Evolutionary conservation across 140 eudicot species (phyloP).

Genomic region (Ambrosia hybrid): DNA sequence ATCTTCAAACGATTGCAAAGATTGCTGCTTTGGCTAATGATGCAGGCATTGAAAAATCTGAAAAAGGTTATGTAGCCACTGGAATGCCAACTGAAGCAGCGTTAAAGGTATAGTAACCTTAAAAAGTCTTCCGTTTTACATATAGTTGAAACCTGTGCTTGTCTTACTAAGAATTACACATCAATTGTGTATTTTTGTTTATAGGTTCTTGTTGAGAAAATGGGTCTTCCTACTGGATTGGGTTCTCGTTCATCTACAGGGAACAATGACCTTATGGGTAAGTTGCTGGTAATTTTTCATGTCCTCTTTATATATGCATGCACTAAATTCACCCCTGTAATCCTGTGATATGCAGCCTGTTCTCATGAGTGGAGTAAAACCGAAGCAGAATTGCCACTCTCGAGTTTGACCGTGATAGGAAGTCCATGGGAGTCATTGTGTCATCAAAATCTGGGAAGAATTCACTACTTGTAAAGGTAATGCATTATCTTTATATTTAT

Average conservation of each 20-base stretch:
- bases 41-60: constrained; percentile 67
- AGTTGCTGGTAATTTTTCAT: not conserved
- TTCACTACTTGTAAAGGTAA: constrained; percentile 53
- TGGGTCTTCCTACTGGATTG: constrained; percentile 68
- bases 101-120: constrained; percentile 48
- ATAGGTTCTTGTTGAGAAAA: constrained; percentile 81
- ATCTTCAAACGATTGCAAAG: constrained; percentile 43
- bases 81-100: constrained; percentile 98
- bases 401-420: constrained; percentile 75
- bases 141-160: not conserved
- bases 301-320: too few relatives aligned
- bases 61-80: constrained; percentile 60
- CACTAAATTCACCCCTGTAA: too few relatives aligned
- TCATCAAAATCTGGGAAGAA: too few relatives aligned
- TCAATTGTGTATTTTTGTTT: not conserved
- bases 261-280: constrained; percentile 43
- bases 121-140: not conserved
- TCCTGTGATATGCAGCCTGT: too few relatives aligned
- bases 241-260: constrained; percentile 42
- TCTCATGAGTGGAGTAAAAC: not conserved
- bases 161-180: not conserved
- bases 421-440: too few relatives aligned
- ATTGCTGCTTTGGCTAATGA: constrained; percentile 85
- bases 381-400: constrained; percentile 71
- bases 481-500: not conserved